Evolutionary conservation across 1,284 basidiomycete species (phyloP), one percentile per base, ranked within the genome.

Genomic region (Cronartium quercuum): DNA sequence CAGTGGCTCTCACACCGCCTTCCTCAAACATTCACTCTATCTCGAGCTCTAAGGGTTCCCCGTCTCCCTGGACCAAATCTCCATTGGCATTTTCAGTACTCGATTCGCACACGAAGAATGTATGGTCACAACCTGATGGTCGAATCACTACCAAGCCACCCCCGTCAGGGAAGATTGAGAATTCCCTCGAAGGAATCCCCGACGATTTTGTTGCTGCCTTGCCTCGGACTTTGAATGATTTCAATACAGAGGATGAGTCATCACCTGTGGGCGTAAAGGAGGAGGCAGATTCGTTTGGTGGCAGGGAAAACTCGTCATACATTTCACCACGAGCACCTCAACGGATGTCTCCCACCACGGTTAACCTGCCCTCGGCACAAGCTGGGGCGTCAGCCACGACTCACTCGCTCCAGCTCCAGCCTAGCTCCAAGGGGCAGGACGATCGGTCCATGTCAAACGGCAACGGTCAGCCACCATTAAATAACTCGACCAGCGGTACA

Each of bases 121-220:
- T 74, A 2, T 74, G 71, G 71, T 66, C 71, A 41, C 71, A 74
- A 35, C 71, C 71, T 58, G 71, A 74, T 74, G 64, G 71, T 21
- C 71, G 65, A n/a, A 60, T 74, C n/a, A 66, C 64, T 44, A 55
- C 42, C 7, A 55, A 74, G 40, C 62, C 64, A 6, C 21, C 55
- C 35, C 55, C 71, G 7, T 66, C 64, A 47, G 71, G 71, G n/a
- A 66, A 66, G 57, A 66, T 55, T 21, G 71, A 74, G 47, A 74
- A 74, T 64, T 74, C 71, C 12, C 35, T 74, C 9, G 71, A 74
- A 47, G 71, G 71, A 3, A 74, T 74, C 51, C 42, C 71, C 21
- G 71, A 74, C 47, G 71, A 74, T 44, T 74, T 74, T 47, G 62
- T 63, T 15, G 64, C 71, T n/a, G 65, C 63, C 29, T 61, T 74